These are phyloP conservation scores for Lentinula boryana DNA, from an alignment of 768 basidiomycete species.

Conservation along the genomic window DNA sequence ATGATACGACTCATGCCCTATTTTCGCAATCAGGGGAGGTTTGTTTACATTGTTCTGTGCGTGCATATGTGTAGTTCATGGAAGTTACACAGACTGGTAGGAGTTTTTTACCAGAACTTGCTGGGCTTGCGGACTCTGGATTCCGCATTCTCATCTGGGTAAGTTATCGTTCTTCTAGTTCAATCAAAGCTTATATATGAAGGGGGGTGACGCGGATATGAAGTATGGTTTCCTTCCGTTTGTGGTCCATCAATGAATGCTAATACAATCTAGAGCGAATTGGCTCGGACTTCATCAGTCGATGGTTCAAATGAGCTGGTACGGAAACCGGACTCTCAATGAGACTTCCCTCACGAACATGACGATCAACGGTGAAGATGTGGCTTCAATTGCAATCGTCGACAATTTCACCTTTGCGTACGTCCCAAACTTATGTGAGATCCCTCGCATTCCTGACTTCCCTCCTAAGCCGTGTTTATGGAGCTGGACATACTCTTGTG, in stretches of 20 bases:
- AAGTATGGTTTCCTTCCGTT: conserved; percentile 16
- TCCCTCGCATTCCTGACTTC: not conserved
- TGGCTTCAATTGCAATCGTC: conserved; percentile 38
- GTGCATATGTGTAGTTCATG: not conserved
- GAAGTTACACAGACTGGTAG: conserved; percentile 21
- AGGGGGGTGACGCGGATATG: conserved; percentile 30
- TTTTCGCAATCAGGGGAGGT: conserved; percentile 27
- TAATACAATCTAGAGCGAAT: conserved; percentile 21
- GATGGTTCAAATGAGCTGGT: conserved; percentile 41
- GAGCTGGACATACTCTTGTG: conserved; percentile 38
- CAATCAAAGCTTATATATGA: not conserved
- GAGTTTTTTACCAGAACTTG: conserved; percentile 24
- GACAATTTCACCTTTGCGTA: conserved; percentile 44
- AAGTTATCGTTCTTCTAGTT: conserved; percentile 5
- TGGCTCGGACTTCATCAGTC: conserved; percentile 32
- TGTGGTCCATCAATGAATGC: not conserved
- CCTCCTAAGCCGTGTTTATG: conserved; percentile 20
- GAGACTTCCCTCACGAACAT: conserved; percentile 23
- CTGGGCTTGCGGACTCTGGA: conserved; percentile 24
- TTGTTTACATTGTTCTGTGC: not conserved
- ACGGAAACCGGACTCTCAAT: conserved; percentile 32
- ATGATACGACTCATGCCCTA: conserved; percentile 11
- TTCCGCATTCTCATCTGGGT: conserved; percentile 33
- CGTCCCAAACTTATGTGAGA: not conserved
- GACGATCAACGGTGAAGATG: conserved; percentile 29